These are phyloP conservation scores for Aspergillus incahuasiensis DNA, from an alignment of 495 filamentous ascomycete genomes.

Conservation along the genomic window DNA sequence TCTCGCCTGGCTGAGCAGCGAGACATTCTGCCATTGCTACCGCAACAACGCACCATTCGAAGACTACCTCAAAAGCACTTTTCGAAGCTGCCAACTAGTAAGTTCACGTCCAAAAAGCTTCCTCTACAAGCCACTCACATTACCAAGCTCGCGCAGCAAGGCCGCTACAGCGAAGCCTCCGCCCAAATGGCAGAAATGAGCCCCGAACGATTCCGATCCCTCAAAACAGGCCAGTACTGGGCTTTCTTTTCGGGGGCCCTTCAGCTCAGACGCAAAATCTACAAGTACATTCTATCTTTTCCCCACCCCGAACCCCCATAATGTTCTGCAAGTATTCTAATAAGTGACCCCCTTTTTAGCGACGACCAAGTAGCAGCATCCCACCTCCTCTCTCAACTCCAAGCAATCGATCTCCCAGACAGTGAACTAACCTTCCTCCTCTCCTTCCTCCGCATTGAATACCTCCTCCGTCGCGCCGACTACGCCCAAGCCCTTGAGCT, in stretches of 20 bases:
- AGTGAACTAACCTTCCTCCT: conserved; percentile 69
- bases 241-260: conserved; percentile 66
- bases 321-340: conserved; percentile 19
- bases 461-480: conserved; percentile 59
- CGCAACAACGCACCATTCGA: conserved; percentile 60
- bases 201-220: conserved; percentile 60
- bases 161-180: conserved; percentile 68
- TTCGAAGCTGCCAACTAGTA: conserved; percentile 54
- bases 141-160: conserved; percentile 52
- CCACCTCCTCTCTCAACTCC: conserved; percentile 56
- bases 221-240: conserved; percentile 80
- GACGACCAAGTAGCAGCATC: conserved; percentile 66
- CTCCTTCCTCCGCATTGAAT: conserved; percentile 65
- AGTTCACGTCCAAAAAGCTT: conserved; percentile 6
- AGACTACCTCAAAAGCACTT: conserved; percentile 67
- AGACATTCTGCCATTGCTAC: conserved; percentile 76
- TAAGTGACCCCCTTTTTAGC: conserved; percentile 23
- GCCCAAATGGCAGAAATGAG: conserved; percentile 62
- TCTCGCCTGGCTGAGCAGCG: conserved; percentile 63
- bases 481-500: conserved; percentile 59
- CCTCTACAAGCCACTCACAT: conserved; percentile 11
- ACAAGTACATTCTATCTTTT: conserved; percentile 41
- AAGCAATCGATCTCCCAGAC: conserved; percentile 53
- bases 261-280: conserved; percentile 64
- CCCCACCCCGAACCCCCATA: background rate